Evolutionary conservation across 345 rosid species (phyloP).

Genomic region (Noccaea caerulescens): DNA sequence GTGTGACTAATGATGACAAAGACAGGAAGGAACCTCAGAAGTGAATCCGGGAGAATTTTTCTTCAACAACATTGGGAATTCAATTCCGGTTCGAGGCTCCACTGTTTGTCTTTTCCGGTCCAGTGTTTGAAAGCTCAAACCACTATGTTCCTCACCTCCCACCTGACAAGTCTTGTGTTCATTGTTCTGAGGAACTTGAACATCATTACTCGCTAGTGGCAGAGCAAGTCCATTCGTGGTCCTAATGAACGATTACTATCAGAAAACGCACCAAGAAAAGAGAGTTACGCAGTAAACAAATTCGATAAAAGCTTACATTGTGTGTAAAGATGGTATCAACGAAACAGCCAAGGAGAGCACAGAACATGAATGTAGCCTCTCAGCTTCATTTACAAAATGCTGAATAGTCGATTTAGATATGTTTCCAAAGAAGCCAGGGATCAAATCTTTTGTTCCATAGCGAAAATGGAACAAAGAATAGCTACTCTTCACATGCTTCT

Average conservation of each 20-base stretch:
- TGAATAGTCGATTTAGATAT: slow-evolving; percentile 55
- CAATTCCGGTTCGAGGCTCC: slow-evolving; percentile 85
- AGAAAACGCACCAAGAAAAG: background rate
- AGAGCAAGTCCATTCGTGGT: slow-evolving; percentile 53
- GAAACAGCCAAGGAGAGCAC: slow-evolving; percentile 70
- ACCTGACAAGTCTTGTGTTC: slow-evolving; percentile 67
- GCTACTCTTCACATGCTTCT: slow-evolving; percentile 44
- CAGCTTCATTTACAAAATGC: slow-evolving; percentile 61
- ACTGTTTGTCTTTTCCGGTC: slow-evolving; percentile 55
- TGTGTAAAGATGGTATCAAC: slow-evolving; percentile 61
- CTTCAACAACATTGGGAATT: slow-evolving; percentile 71
- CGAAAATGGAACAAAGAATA: slow-evolving; percentile 44
- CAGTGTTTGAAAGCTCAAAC: slow-evolving; percentile 58
- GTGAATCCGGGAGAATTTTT: slow-evolving; percentile 49
- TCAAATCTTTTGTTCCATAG: slow-evolving; percentile 37
- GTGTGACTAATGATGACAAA: background rate
- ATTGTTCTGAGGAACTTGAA: slow-evolving; percentile 41
- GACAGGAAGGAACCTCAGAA: slow-evolving; percentile 56
- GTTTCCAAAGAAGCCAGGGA: slow-evolving; percentile 46
- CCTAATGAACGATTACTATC: slow-evolving; percentile 43
- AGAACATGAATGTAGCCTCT: slow-evolving; percentile 58
- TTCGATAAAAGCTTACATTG: slow-evolving; percentile 54
- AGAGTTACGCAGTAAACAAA: background rate
- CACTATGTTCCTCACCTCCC: slow-evolving; percentile 47
- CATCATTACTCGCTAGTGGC: slow-evolving; percentile 51